Evolutionary conservation across 148 eudicot species (phyloP).

Genomic region (Cornus suecica): DNA sequence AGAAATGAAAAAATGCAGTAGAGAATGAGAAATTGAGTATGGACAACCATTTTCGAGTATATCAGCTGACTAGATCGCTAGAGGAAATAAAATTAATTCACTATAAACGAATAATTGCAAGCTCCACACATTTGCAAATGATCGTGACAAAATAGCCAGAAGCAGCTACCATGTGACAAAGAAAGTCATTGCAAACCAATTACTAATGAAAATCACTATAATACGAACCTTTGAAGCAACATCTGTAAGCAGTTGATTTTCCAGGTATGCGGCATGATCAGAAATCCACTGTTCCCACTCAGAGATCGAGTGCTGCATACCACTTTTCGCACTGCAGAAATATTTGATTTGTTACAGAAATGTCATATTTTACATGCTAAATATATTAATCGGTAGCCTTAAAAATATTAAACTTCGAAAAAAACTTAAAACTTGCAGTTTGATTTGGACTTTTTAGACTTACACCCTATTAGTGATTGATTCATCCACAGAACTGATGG

Average conservation of each 20-base stretch:
- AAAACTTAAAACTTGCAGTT: not conserved
- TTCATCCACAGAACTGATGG: not conserved
- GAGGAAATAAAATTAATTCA: not conserved
- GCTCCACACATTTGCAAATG: not conserved
- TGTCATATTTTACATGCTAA: not conserved
- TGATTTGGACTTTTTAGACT: not conserved
- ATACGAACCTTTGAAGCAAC: conserved; percentile 33
- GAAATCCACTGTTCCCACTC: conserved; percentile 7
- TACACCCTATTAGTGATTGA: not conserved
- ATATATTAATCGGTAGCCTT: not conserved
- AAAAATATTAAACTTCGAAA: not conserved
- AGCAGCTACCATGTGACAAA: not conserved
- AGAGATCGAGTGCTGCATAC: conserved; percentile 11
- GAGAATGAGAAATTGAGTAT: too few species aligned
- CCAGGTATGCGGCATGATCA: conserved; percentile 22
- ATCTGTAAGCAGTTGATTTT: conserved; percentile 22
- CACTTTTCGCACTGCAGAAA: conserved; percentile 27
- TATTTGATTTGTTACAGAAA: not conserved
- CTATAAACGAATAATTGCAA: conserved; percentile 3
- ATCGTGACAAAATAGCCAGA: not conserved
- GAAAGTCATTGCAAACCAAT: not conserved
- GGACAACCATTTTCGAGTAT: not conserved
- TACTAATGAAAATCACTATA: not conserved
- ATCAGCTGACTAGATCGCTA: not conserved
- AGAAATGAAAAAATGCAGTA: too few species aligned